Conservation (phyloP, 495 filamentous ascomycete species). For the Lentithecium fluviatile region DNA sequence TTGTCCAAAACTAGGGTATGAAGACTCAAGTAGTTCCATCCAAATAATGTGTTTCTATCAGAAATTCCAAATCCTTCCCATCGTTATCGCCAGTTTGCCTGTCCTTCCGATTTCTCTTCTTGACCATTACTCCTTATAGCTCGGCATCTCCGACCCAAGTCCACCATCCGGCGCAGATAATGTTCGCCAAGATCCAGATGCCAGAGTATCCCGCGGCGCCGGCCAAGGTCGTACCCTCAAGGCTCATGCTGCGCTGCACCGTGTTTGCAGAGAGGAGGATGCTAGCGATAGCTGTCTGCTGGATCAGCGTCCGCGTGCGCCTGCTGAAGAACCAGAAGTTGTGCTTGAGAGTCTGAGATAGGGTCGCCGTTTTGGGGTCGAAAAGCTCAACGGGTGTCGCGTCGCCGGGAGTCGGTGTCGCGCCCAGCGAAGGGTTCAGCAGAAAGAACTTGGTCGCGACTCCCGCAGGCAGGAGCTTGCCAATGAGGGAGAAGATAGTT, state of each 20-base stretch:
- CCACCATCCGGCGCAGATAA: slow-evolving; percentile 59
- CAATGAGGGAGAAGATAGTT: slow-evolving; percentile 50
- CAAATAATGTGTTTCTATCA: neutral
- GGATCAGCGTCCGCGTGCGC: slow-evolving; percentile 63
- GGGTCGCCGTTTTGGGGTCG: slow-evolving; percentile 54
- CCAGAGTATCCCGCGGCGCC: slow-evolving; percentile 69
- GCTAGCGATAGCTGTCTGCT: slow-evolving; percentile 59
- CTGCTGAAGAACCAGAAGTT: slow-evolving; percentile 55
- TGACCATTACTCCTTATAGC: neutral
- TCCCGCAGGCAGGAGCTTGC: slow-evolving; percentile 62
- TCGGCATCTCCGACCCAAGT: slow-evolving; percentile 59
- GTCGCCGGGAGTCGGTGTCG: slow-evolving; percentile 21
- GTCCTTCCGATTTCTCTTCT: neutral
- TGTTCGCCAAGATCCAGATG: slow-evolving; percentile 65
- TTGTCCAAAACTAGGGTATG: too few relatives aligned
- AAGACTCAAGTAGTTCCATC: neutral
- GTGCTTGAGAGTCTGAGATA: slow-evolving; percentile 60
- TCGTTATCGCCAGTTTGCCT: neutral
- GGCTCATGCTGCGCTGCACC: slow-evolving; percentile 58
- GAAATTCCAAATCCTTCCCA: neutral
- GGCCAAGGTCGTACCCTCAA: slow-evolving; percentile 63
- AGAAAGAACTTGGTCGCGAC: slow-evolving; percentile 69
- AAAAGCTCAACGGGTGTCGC: slow-evolving; percentile 42
- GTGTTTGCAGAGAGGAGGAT: slow-evolving; percentile 59
- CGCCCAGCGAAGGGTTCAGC: slow-evolving; percentile 60